These are phyloP conservation scores for Trichoderma harzianum DNA, from an alignment of 2,329 filamentous ascomycete species.

Conservation along the genomic window DNA sequence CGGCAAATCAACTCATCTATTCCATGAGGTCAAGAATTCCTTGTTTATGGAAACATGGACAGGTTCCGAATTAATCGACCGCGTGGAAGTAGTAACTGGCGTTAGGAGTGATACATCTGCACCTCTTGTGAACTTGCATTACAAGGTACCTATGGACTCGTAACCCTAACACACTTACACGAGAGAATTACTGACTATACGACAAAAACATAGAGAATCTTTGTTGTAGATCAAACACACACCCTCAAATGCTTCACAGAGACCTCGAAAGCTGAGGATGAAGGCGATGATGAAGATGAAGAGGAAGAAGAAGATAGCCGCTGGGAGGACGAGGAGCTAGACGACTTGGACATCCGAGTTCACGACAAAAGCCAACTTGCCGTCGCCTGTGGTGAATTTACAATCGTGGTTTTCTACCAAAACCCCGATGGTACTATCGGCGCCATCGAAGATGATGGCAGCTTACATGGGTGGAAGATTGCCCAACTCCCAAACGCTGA, in stretches of 20 bases:
- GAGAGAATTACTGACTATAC: not conserved
- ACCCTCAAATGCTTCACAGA: not conserved
- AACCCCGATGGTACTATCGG: not conserved
- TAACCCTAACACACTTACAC: not conserved
- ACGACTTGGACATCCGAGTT: not conserved
- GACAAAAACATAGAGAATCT: not conserved
- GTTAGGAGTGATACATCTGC: not conserved
- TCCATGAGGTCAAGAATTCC: not conserved
- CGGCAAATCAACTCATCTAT: not conserved
- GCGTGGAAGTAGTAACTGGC: not conserved
- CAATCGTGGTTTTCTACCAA: not conserved
- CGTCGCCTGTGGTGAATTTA: not conserved
- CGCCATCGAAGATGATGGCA: not conserved
- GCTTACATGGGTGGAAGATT: not conserved
- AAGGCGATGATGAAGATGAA: not conserved
- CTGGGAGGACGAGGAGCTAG: not conserved
- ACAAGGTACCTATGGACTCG: not conserved
- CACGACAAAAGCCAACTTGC: not conserved
- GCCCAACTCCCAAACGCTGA: not conserved
- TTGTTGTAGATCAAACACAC: not conserved
- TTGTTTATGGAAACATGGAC: not conserved
- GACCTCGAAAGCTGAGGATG: not conserved
- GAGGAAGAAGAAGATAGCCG: not conserved
- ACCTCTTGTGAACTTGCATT: not conserved
- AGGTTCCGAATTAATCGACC: not conserved